Conservation (phyloP, 192 early-diverging fungal genomes). For the Pilaira anomala region DNA sequence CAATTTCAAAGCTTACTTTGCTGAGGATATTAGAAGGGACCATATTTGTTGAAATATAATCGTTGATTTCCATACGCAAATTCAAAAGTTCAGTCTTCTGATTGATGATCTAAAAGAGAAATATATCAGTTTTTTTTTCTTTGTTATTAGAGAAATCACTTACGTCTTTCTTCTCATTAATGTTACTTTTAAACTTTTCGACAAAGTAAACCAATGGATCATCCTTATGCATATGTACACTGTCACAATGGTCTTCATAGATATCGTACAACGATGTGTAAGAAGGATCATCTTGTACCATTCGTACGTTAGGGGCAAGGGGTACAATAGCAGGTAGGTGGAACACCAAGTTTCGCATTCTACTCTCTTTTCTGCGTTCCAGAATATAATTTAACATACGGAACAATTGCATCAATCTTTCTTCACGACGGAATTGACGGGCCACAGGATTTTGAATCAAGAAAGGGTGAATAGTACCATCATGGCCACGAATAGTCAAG, state of each 20-base stretch:
- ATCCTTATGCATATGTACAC: conserved; percentile 76
- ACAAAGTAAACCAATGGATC: conserved; percentile 84
- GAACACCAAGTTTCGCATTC: conserved; percentile 76
- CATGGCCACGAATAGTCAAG: conserved; percentile 85
- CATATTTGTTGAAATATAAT: conserved; percentile 81
- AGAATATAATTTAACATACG: conserved; percentile 86
- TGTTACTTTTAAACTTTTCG: conserved; percentile 65
- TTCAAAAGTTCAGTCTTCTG: conserved; percentile 68
- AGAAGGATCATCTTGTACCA: conserved; percentile 91
- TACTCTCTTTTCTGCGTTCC: conserved; percentile 78
- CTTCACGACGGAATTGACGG: conserved; percentile 89
- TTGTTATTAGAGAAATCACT: conserved; percentile 16
- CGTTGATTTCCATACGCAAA: conserved; percentile 81
- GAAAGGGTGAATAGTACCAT: conserved; percentile 89
- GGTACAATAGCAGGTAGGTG: conserved; percentile 91
- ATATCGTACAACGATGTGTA: conserved; percentile 91
- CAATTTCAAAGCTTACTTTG: conserved; percentile 45
- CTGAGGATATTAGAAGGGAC: conserved; percentile 84
- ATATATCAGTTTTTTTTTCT: background rate
- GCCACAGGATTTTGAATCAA: conserved; percentile 90
- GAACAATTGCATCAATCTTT: conserved; percentile 93
- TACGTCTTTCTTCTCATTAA: conserved; percentile 57
- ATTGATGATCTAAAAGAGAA: conserved; percentile 21
- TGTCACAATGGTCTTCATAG: conserved; percentile 84
- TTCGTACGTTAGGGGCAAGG: conserved; percentile 85